Evolutionary conservation across 129 eudicot genomes (phyloP).

Genomic region (Rutidosis leptorrhynchoides): DNA sequence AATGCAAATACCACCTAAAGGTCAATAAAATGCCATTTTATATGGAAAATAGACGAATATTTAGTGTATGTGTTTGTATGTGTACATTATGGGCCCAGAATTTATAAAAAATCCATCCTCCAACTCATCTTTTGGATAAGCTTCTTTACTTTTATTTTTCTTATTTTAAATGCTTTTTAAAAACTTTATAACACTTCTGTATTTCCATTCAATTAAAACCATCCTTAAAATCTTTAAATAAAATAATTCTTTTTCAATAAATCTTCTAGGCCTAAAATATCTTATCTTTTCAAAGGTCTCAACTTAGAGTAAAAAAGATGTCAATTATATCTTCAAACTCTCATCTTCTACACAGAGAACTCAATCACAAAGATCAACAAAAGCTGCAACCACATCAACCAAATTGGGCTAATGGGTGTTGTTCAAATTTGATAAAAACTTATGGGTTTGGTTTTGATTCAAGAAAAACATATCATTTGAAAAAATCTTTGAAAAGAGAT

Average conservation of each 20-base stretch:
- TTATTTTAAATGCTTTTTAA: neutral
- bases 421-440: slow-evolving; percentile 35
- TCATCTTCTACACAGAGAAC: slow-evolving; percentile 56
- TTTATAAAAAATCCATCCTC: slow-evolving; percentile 19
- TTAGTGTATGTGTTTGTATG: neutral
- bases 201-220: neutral
- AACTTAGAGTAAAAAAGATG: slow-evolving; percentile 34
- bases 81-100: neutral
- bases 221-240: neutral
- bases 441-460: slow-evolving; percentile 51
- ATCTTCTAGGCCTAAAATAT: slow-evolving; percentile 32
- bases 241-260: neutral
- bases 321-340: slow-evolving; percentile 75
- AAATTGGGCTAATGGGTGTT: slow-evolving; percentile 37
- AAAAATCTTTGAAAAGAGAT: slow-evolving; percentile 44
- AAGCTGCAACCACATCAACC: slow-evolving; percentile 34
- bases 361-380: slow-evolving; percentile 42
- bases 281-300: slow-evolving; percentile 35
- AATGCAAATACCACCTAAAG: too few species aligned
- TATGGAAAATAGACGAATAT: too few species aligned
- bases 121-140: slow-evolving; percentile 55
- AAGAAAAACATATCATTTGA: slow-evolving; percentile 38
- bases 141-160: slow-evolving; percentile 16
- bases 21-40: too few species aligned
- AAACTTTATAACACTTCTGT: too few species aligned